Conservation (phyloP, 208 protist species). For the Crithidia sp. region DNA sequence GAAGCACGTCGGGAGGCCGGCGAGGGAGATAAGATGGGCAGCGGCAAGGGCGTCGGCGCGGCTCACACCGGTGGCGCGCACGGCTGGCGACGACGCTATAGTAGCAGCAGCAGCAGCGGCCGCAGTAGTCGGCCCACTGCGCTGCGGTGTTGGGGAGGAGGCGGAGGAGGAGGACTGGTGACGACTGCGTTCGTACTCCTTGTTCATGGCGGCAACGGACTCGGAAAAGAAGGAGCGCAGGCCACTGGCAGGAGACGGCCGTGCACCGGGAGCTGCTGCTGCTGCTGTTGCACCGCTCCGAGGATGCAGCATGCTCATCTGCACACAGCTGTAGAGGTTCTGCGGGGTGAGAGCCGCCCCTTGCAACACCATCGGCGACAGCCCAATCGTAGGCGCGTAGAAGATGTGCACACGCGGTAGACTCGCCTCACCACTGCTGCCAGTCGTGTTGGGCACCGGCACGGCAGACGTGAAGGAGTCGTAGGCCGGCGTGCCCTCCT, state of each 20-base stretch:
- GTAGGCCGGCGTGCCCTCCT: constrained; percentile 48
- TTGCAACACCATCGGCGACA: constrained; percentile 38
- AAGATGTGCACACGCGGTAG: constrained; percentile 66
- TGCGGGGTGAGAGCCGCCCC: constrained; percentile 41
- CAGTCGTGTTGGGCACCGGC: constrained; percentile 1
- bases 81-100: constrained; percentile 15
- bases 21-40: constrained; percentile 46
- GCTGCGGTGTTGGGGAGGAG: not conserved
- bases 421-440: not conserved
- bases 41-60: constrained; percentile 8
- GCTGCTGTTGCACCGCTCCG: not conserved
- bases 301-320: constrained; percentile 22
- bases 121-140: not conserved
- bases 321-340: constrained; percentile 38
- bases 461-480: constrained; percentile 49
- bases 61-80: constrained; percentile 14
- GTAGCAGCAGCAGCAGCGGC: not conserved
- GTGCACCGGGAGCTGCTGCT: not conserved
- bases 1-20: constrained; percentile 45
- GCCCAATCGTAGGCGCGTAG: constrained; percentile 26
- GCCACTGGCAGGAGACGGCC: not conserved
- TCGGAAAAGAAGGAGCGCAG: constrained; percentile 24
- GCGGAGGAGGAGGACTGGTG: not conserved
- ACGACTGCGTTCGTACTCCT: constrained; percentile 24
- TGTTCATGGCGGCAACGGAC: constrained; percentile 36